phyloP scores from a whole-genome alignment of 2,329 filamentous ascomycete genomes.

The Stagonosporopsis tanaceti region DNA sequence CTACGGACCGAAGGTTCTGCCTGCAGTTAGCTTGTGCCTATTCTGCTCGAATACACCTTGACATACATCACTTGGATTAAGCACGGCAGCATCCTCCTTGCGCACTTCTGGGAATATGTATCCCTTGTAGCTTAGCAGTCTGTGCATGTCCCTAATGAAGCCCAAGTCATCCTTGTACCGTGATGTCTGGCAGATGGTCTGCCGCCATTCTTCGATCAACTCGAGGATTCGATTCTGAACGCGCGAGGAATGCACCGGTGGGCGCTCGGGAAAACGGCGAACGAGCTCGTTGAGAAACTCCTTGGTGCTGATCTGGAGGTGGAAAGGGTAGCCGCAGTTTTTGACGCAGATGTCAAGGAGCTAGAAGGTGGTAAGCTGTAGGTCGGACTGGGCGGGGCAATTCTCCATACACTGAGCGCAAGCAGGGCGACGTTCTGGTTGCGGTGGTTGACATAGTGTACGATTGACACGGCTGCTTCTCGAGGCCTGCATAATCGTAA shows the following conservation, averaged over 20 bases:
- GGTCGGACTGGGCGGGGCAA: constrained; percentile 19
- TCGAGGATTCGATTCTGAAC: constrained; percentile 94
- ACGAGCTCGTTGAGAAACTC: constrained; percentile 99
- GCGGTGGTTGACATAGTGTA: constrained; percentile 93
- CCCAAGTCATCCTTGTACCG: constrained; percentile 97
- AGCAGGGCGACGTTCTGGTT: constrained; percentile 94
- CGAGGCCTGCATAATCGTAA: constrained; percentile 67
- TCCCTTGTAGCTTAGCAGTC: constrained; percentile 93
- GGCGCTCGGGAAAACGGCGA: constrained; percentile 91
- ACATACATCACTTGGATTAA: constrained; percentile 95
- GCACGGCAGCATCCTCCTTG: constrained; percentile 90
- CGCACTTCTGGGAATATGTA: constrained; percentile 94
- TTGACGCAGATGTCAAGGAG: constrained; percentile 99
- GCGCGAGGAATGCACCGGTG: constrained; percentile 82
- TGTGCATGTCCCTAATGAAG: constrained; percentile 97
- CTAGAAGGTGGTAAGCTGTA: constrained; percentile 50
- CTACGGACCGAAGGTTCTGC: constrained; percentile 91
- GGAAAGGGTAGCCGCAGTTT: constrained; percentile 99
- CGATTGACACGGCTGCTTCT: constrained; percentile 92
- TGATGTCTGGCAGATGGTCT: constrained; percentile 97
- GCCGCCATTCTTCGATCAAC: constrained; percentile 96
- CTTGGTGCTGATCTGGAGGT: constrained; percentile 97
- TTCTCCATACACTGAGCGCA: constrained; percentile 71
- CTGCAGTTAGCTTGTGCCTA: constrained; percentile 24
- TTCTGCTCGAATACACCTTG: neutral